Conservation (phyloP, 2,329 filamentous ascomycete species). For the Pseudopithomyces maydicus region DNA sequence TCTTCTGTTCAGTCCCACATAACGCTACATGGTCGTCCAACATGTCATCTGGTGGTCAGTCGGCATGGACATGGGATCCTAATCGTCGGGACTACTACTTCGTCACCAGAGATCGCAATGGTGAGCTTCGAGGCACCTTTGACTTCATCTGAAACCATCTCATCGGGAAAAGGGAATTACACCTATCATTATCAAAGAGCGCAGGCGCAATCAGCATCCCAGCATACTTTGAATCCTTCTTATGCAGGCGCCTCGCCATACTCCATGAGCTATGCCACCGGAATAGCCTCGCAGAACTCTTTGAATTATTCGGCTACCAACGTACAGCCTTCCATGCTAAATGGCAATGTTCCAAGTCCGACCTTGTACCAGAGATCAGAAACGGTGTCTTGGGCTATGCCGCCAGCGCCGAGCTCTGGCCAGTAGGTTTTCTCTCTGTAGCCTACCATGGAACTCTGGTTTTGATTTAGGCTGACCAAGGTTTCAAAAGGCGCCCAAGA, state of each 20-base stretch:
- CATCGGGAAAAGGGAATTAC: neutral
- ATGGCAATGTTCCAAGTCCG: too few species aligned
- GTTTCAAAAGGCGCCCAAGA: neutral
- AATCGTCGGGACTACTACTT: conserved; percentile 12
- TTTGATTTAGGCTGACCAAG: neutral
- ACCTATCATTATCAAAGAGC: neutral
- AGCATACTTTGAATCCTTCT: neutral
- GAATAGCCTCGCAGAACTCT: neutral
- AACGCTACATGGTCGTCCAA: neutral
- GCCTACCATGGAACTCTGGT: too few species aligned
- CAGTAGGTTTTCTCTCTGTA: too few species aligned
- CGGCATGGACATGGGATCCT: conserved; percentile 13
- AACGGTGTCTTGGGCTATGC: too few species aligned
- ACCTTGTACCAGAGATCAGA: too few species aligned
- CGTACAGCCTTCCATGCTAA: too few species aligned
- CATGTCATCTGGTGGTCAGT: neutral
- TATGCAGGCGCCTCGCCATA: neutral
- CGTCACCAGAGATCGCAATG: conserved; percentile 1
- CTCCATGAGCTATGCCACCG: neutral
- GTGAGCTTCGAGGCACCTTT: neutral
- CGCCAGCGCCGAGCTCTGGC: too few species aligned
- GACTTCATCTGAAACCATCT: neutral
- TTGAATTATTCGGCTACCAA: too few species aligned
- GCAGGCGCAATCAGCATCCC: neutral
- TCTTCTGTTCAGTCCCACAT: neutral